A percentile compares a stretch with the other conserved stretches of the same genome.
Evolutionary conservation across 257 asterid species (phyloP).

Genomic region (Solanum sitiens): DNA sequence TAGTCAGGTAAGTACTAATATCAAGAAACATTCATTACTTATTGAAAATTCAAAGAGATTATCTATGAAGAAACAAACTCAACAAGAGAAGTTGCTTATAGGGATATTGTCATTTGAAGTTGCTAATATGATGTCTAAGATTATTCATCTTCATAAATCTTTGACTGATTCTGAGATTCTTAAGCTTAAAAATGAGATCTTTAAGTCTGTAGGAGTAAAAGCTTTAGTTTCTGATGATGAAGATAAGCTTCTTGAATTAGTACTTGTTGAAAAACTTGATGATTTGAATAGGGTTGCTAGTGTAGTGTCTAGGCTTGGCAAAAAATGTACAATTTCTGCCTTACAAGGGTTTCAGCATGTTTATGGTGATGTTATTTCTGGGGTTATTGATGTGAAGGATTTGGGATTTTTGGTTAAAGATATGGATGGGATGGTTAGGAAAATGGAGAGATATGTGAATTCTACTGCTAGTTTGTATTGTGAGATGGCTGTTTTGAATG

Average conservation of each 20-base stretch:
- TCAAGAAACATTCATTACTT: slow-evolving; percentile 55
- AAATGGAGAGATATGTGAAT: slow-evolving; percentile 68
- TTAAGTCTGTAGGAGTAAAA: slow-evolving; percentile 52
- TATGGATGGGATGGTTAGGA: slow-evolving; percentile 78
- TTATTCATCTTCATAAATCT: slow-evolving; percentile 73
- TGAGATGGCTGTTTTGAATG: slow-evolving; percentile 71
- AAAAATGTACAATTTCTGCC: slow-evolving; percentile 75
- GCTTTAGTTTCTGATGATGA: slow-evolving; percentile 61
- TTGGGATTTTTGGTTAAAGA: slow-evolving; percentile 86
- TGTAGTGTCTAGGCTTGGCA: slow-evolving; percentile 84
- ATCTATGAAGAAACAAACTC: slow-evolving; percentile 20
- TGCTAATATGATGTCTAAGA: slow-evolving; percentile 90
- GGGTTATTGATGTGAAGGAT: slow-evolving; percentile 55
- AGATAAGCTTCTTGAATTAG: slow-evolving; percentile 52
- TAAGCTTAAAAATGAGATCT: slow-evolving; percentile 75
- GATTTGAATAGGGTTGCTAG: slow-evolving; percentile 72
- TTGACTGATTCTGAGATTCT: slow-evolving; percentile 46
- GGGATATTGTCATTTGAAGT: slow-evolving; percentile 94
- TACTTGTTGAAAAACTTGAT: slow-evolving; percentile 64
- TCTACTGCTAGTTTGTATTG: slow-evolving; percentile 44
- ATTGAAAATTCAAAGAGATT: slow-evolving; percentile 45
- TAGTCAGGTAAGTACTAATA: slow-evolving; percentile 81
- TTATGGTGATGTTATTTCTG: slow-evolving; percentile 66
- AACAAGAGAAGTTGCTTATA: slow-evolving; percentile 31
- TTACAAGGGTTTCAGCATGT: slow-evolving; percentile 94